Evolutionary conservation across 352 stramenopile genomes (phyloP), one percentile per base, ranked within the genome.

Genomic region (Pythium graminicola): DNA sequence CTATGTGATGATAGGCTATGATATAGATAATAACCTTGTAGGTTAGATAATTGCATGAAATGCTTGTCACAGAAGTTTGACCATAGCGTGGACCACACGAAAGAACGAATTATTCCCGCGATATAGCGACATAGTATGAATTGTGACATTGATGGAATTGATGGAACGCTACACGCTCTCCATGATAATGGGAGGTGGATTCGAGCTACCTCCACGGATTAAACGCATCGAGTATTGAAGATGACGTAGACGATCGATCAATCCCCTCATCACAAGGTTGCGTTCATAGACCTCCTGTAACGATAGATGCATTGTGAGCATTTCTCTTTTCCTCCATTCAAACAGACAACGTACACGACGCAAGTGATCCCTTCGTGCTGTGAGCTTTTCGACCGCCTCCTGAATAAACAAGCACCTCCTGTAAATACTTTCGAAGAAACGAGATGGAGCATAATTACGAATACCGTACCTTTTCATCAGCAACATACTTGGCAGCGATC

Each of bases 211-310:
- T 48, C 80, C 76, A 38, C 85, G 81, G 59, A 91, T 74, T 19
- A 93, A 33, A 6, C 78, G 62, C 44, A 93, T 86, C 44, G 82
- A 74, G 63, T 87, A 72, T 60, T 93, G 78, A 47, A 93, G 54
- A 28, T 84, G 70, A 16, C 82, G 76, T 50, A 93, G 48, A 27
- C 82, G 69, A 50, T 91, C 76, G 61, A 93, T 93, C 26, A 93
- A 67, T 2, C 75, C 75, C 60, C 91, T 90, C 77, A 93, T 89
- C 51, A 91, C 82, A 49, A 91, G 27, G 56, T 91, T 93, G 41
- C 77, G 80, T 56, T 91, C 79, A 46, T 89, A 86, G 11, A 91
- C 82, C 42, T 93, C 82, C 79, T 93, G 42, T 22, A 47, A 20
- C 20, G 11, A 24, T 4, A 17, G 6, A 26, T 45, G 28, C 17